Evolutionary conservation across 164 flowering plant genomes (phyloP), one percentile per base, ranked within the genome.

Genomic region (Stephania japonica): DNA sequence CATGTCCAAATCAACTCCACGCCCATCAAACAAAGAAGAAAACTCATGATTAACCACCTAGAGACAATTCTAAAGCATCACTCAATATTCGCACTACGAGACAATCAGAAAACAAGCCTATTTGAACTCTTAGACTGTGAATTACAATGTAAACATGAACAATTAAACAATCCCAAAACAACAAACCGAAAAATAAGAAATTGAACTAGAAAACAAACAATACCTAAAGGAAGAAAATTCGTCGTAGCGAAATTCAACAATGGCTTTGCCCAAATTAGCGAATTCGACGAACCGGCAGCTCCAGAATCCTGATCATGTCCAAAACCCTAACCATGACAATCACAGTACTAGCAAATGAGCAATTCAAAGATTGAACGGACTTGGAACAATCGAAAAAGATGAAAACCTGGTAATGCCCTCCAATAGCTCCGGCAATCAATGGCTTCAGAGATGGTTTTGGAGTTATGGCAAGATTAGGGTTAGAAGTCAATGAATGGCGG

Each of bases 361-460:
- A 7, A 19, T 19, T 12, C 67, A 25, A 14, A 32, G 8, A 32
- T 8, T 16, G 38, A 38, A 38, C 1, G 18, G 18, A 18, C 7
- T 9, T 11, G 7, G 13, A 2, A 14, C 19, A 42, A 65, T 18
- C 24, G 65, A 64, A 23, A 67, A 32, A 32, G 4, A 13, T 19
- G 7, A 18, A 63, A 56, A 87, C 89, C 87, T 80, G 82, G 47
- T 78, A 76, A 53, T 79, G 72, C 13, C 67, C 56, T 67, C 53
- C 72, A 68, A 69, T 78, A 25, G 84, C 84, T 73, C 80, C 70
- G 70, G 76, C 67, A 42, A 73, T 75, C 18, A 38, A 72, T 14
- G 83, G 71, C 78, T 79, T 72, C 42, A 78, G 68, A 38, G 73
- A 78, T 65, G 25, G 67, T 44, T 70, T 69, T 65, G 59, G 62